These are phyloP conservation scores for Westerdykella ornata DNA, from an alignment of 2,329 filamentous ascomycete species.

Conservation along the genomic window DNA sequence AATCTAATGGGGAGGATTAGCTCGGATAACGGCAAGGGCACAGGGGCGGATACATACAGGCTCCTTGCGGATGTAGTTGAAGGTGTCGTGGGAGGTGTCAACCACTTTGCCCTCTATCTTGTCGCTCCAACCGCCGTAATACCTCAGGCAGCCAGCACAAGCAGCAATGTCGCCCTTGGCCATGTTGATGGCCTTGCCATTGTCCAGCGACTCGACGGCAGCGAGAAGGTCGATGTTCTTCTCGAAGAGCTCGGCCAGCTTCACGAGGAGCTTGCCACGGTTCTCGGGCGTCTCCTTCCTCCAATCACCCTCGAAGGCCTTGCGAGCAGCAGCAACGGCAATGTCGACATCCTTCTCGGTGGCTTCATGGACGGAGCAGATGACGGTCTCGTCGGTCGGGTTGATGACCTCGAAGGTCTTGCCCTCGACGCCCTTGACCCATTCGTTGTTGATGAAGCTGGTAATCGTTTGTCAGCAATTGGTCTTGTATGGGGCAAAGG, in stretches of 20 bases:
- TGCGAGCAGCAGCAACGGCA: conserved; percentile 77
- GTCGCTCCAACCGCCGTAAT: conserved; percentile 86
- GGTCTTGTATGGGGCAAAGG: not conserved
- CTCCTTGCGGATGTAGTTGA: conserved; percentile 77
- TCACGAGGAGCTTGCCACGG: conserved; percentile 63
- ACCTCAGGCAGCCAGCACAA: conserved; percentile 66
- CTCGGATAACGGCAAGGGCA: not conserved
- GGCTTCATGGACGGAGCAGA: conserved; percentile 74
- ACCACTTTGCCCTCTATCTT: conserved; percentile 86
- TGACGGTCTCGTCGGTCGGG: conserved; percentile 76
- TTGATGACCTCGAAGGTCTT: conserved; percentile 91
- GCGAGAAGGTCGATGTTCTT: conserved; percentile 70
- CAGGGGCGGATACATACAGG: conserved; percentile 45
- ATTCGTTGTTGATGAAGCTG: conserved; percentile 92
- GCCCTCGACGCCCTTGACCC: conserved; percentile 73
- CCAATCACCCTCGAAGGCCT: conserved; percentile 74
- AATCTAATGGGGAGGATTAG: conserved; percentile 41
- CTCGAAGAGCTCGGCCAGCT: conserved; percentile 74
- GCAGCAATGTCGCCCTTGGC: conserved; percentile 67
- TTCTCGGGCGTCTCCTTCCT: conserved; percentile 59
- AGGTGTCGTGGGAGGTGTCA: conserved; percentile 68
- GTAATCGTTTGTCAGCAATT: conserved; percentile 10
- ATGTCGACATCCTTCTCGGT: conserved; percentile 78
- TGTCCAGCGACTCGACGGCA: conserved; percentile 79
- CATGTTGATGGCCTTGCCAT: conserved; percentile 74